phyloP scores from a whole-genome alignment of 108 stramenopile genomes.

The Mediolabrus comicus region DNA sequence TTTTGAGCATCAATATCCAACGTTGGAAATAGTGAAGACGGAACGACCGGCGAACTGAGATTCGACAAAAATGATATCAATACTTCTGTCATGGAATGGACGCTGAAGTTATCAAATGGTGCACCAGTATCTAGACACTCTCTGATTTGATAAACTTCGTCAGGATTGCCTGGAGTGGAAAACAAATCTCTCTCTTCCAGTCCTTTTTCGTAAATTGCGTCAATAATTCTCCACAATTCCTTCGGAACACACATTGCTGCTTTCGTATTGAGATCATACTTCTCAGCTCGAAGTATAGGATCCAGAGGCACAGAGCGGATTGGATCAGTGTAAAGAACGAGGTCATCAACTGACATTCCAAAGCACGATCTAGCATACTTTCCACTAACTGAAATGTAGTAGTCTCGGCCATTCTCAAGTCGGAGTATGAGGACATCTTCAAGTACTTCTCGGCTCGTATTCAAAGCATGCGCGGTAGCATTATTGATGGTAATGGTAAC shows the following conservation, averaged over 20 bases:
- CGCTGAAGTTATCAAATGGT: constrained; percentile 58
- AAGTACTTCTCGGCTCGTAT: constrained; percentile 81
- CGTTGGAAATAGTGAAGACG: constrained; percentile 71
- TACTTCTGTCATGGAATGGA: constrained; percentile 83
- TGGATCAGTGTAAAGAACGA: constrained; percentile 88
- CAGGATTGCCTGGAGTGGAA: constrained; percentile 62
- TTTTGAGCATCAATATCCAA: constrained; percentile 85
- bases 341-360: constrained; percentile 89
- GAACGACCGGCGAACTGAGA: constrained; percentile 84
- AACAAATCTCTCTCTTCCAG: constrained; percentile 88
- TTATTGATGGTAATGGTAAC: constrained; percentile 82
- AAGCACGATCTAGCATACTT: constrained; percentile 90
- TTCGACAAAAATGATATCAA: constrained; percentile 78
- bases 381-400: constrained; percentile 86
- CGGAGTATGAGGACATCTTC: constrained; percentile 92
- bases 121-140: constrained; percentile 89
- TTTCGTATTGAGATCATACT: constrained; percentile 56
- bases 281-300: constrained; percentile 73
- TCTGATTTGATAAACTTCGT: constrained; percentile 82
- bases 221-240: constrained; percentile 94
- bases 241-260: constrained; percentile 91
- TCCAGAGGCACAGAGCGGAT: constrained; percentile 85
- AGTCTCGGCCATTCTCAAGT: constrained; percentile 94
- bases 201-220: constrained; percentile 88
- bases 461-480: constrained; percentile 74